Evolutionary conservation across 2,329 filamentous ascomycete genomes (phyloP), one percentile per base, ranked within the genome.

Genomic region (Fusarium sp.): DNA sequence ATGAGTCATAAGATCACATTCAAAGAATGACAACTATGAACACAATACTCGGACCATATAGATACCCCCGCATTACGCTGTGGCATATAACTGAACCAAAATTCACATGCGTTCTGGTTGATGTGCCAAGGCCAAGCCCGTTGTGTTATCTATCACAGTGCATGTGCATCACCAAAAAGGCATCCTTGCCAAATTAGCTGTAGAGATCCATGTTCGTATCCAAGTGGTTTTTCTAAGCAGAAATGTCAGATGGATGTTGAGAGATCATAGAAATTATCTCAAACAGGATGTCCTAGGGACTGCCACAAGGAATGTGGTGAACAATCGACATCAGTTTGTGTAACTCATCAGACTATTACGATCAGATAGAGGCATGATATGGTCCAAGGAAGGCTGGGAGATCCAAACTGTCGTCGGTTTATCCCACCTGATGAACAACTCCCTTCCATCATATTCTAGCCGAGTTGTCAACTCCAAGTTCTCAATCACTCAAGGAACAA

Each of bases 71-170:
- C 9, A 3, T 18, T 12, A 6, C 7, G 6, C 4, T 49, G 11
- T 18, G 4, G 16, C 24, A 24, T 7, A 25, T n/a, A 7, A 0
- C 5, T 37, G 1, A 9, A 10, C 9, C 3, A 34, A 34, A 10
- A 6, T 3, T 37, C 9, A 8, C 0, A 5, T 18, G 16, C 11
- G 32, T 18, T 37, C 32, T 2, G 16, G 16, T 8, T 18, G 32
- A 37, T 6, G 9, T 37, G 32, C 32, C 32, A 37, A 37, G 16
- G 32, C 5, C 32, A 37, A 37, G 9, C 24, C 24, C 14, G 1
- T 13, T n/a, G 4, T 11, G 8, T 18, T 34, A 34, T 34, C 32
- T 16, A 34, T 18, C 32, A 6, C 16, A 9, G 8, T 18, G 32
- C 32, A 34, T 34, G 8, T 10, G 5, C 5, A 34, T 34, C 16